Percentiles rank a stretch among this genome's conserved stretches.
Evolutionary conservation across 306 rosid species (phyloP).

Genomic region (Clitoria ternatea): DNA sequence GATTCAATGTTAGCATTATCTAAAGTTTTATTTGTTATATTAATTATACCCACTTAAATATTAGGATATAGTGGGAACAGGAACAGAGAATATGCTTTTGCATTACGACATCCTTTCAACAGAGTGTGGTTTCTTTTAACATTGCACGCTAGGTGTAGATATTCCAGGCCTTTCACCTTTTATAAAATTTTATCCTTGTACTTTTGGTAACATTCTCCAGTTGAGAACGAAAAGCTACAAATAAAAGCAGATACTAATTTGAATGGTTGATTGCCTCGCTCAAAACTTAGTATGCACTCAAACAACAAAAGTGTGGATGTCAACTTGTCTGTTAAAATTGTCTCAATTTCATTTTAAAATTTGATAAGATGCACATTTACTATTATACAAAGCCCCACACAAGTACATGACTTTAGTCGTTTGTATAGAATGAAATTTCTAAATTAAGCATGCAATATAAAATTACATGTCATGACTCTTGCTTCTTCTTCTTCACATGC

Average conservation of each 20-base stretch:
- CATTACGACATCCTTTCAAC: neutral
- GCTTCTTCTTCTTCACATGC: conserved; percentile 11
- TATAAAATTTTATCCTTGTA: neutral
- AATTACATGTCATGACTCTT: conserved; percentile 10
- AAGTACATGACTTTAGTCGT: neutral
- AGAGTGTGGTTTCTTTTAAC: neutral
- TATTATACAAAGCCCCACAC: neutral
- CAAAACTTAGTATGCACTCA: neutral
- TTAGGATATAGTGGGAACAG: conserved; percentile 15
- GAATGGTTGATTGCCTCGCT: neutral
- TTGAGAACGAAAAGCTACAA: neutral
- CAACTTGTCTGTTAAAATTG: neutral
- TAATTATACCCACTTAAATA: neutral
- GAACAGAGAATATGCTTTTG: conserved; percentile 12
- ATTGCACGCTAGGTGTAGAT: conserved; percentile 9
- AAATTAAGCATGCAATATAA: neutral
- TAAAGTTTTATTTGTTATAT: no score
- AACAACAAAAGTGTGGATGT: neutral
- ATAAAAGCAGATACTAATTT: neutral
- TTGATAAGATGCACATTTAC: neutral
- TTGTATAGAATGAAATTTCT: neutral
- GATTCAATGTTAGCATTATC: neutral
- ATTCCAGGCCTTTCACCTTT: neutral
- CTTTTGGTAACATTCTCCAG: neutral
- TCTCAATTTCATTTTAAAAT: neutral